Percentiles rank a stretch among this genome's conserved stretches.
These are phyloP conservation scores for Plasmodium adleri DNA, from an alignment of 169 alveolate species.

Conservation along the genomic window DNA sequence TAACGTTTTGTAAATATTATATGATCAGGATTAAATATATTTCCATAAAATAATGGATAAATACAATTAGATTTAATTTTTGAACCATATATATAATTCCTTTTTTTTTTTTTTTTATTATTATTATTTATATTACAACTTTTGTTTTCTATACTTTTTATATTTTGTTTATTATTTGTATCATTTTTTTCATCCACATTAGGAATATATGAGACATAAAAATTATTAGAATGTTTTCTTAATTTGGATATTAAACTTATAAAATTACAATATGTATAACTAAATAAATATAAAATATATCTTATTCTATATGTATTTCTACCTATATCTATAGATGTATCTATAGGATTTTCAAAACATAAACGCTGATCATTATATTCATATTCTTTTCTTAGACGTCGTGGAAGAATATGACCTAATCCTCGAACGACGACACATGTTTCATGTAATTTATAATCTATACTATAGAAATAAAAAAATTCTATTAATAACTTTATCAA, in stretches of 20 bases:
- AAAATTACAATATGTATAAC: constrained; percentile 25
- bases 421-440: constrained; percentile 81
- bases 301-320: constrained; percentile 65
- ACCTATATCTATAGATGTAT: constrained; percentile 55
- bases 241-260: not conserved
- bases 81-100: constrained; percentile 5
- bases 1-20: constrained; percentile 54
- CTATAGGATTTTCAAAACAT: constrained; percentile 81
- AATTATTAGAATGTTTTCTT: not conserved
- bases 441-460: constrained; percentile 76
- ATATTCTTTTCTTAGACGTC: constrained; percentile 69
- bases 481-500: constrained; percentile 78
- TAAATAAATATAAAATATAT: constrained; percentile 77
- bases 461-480: constrained; percentile 85
- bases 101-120: not conserved
- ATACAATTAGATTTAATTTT: constrained; percentile 13
- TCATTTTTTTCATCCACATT: too few species aligned
- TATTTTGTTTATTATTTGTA: too few species aligned
- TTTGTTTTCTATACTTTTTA: not conserved
- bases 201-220: too few species aligned
- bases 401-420: constrained; percentile 82
- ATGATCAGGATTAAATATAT: constrained; percentile 44
- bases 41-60: constrained; percentile 43
- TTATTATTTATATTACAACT: not conserved
- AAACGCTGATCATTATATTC: constrained; percentile 30